A percentile compares a stretch with the other conserved stretches of the same genome.
Conservation (phyloP, 2,329 filamentous ascomycete genomes). For the Aspergillus oerlinghausenensis region DNA sequence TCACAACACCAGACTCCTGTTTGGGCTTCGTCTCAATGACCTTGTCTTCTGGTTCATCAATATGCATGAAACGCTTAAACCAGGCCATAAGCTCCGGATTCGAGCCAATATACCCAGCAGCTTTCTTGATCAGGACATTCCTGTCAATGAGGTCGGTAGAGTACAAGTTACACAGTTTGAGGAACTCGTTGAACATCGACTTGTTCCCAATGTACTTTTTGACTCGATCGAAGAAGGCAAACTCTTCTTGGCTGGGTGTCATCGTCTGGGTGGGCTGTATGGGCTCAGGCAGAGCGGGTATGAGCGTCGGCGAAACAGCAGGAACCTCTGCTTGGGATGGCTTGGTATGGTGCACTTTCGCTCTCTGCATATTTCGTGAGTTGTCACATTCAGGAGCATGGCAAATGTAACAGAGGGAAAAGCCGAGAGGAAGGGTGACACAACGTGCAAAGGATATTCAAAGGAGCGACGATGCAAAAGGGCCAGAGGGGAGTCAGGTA, state of each 20-base stretch:
- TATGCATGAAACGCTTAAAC: slow-evolving; percentile 79
- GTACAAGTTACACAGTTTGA: slow-evolving; percentile 95
- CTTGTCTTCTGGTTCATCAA: slow-evolving; percentile 68
- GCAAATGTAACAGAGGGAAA: not conserved
- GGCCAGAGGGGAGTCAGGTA: not conserved
- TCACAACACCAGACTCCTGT: slow-evolving; percentile 72
- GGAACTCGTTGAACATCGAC: slow-evolving; percentile 86
- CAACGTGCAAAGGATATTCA: not conserved
- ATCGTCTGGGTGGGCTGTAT: slow-evolving; percentile 70
- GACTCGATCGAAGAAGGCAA: slow-evolving; percentile 90
- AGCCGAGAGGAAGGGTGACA: not conserved
- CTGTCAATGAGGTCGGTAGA: slow-evolving; percentile 89
- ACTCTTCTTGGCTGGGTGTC: slow-evolving; percentile 75
- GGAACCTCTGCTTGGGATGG: slow-evolving; percentile 53
- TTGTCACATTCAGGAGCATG: not conserved
- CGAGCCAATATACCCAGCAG: slow-evolving; percentile 77
- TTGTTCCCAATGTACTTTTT: slow-evolving; percentile 96
- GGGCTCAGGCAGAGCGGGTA: slow-evolving; percentile 82
- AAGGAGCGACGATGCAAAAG: not conserved
- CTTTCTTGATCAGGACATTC: slow-evolving; percentile 75
- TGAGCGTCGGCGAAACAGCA: slow-evolving; percentile 76
- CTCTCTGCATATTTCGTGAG: slow-evolving; percentile 52
- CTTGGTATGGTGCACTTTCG: slow-evolving; percentile 70
- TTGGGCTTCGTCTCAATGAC: slow-evolving; percentile 73
- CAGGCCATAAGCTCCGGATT: slow-evolving; percentile 84